Evolutionary conservation across 2,329 filamentous ascomycete genomes (phyloP).

Genomic region (Arthrinium phaeospermum): DNA sequence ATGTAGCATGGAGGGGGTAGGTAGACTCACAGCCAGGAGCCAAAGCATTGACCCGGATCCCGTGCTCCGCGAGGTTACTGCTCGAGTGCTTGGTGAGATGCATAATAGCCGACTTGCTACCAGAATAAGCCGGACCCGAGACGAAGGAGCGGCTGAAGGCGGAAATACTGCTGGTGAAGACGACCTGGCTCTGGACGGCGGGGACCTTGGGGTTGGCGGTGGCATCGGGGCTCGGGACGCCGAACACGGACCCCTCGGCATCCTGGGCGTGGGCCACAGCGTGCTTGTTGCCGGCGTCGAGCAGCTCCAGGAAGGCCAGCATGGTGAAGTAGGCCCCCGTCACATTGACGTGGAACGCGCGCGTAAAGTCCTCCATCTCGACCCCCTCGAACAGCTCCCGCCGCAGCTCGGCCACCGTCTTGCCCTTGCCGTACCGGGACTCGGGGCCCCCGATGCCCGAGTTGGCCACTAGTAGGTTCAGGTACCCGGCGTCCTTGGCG

Average conservation of each 20-base stretch:
- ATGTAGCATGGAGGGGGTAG: not conserved
- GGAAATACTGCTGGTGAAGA: conserved; percentile 36
- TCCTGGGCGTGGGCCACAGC: conserved; percentile 25
- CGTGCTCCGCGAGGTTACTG: conserved; percentile 32
- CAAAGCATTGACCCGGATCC: conserved; percentile 38
- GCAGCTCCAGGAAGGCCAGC: conserved; percentile 38
- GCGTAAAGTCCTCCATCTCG: conserved; percentile 65
- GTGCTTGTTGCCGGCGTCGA: conserved; percentile 38
- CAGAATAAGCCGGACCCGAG: conserved; percentile 32
- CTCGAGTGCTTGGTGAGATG: conserved; percentile 37
- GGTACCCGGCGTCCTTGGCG: conserved; percentile 59
- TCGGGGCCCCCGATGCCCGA: conserved; percentile 64
- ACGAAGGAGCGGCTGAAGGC: conserved; percentile 29
- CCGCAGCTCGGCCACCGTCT: conserved; percentile 39
- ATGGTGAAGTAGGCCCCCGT: conserved; percentile 38
- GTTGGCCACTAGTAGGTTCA: conserved; percentile 67
- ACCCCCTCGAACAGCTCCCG: conserved; percentile 56
- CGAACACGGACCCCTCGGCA: conserved; percentile 26
- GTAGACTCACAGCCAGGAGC: conserved; percentile 37
- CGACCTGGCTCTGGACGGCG: conserved; percentile 37
- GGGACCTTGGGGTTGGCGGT: conserved; percentile 28
- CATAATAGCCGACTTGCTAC: conserved; percentile 35
- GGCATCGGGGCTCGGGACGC: conserved; percentile 24
- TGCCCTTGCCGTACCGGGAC: conserved; percentile 33
- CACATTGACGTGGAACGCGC: conserved; percentile 49